phyloP scores from a whole-genome alignment of 768 basidiomycete species.

The Galerina sulciceps region DNA sequence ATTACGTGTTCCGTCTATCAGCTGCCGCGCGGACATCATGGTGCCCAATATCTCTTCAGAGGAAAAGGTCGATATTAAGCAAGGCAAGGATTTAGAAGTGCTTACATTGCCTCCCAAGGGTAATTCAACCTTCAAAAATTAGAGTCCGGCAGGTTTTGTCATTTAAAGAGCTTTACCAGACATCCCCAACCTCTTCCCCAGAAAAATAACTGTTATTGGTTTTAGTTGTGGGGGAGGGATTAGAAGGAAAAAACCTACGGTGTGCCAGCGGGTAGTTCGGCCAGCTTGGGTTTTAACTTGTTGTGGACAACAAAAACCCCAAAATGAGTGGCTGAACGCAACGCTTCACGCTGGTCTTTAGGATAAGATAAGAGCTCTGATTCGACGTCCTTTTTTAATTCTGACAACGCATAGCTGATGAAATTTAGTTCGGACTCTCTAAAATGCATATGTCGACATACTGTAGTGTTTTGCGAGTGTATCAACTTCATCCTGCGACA shows the following conservation, averaged over 20 bases:
- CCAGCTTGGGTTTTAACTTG: slow-evolving; percentile 88
- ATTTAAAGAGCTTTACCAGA: slow-evolving; percentile 19
- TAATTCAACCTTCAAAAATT: slow-evolving; percentile 69
- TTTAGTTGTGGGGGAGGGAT: background rate
- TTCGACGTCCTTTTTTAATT: slow-evolving; percentile 90
- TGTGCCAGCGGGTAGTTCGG: slow-evolving; percentile 65
- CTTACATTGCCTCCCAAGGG: slow-evolving; percentile 82
- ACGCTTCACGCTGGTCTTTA: slow-evolving; percentile 73
- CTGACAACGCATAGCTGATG: slow-evolving; percentile 83
- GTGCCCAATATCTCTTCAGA: slow-evolving; percentile 70
- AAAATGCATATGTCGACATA: slow-evolving; percentile 36
- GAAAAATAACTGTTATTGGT: slow-evolving; percentile 16
- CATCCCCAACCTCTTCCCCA: slow-evolving; percentile 26
- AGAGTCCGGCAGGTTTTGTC: background rate
- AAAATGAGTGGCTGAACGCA: slow-evolving; percentile 73
- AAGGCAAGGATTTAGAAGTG: slow-evolving; percentile 1
- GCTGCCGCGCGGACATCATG: slow-evolving; percentile 64
- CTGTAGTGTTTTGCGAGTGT: slow-evolving; percentile 88
- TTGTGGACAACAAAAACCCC: slow-evolving; percentile 95
- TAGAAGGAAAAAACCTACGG: slow-evolving; percentile 42
- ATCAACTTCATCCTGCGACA: slow-evolving; percentile 81
- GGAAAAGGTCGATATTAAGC: background rate
- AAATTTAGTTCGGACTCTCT: background rate
- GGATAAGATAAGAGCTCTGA: slow-evolving; percentile 64
- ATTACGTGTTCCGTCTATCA: slow-evolving; percentile 8